phyloP scores from a whole-genome alignment of 1,284 basidiomycete species.

The Fistulina hepatica region DNA sequence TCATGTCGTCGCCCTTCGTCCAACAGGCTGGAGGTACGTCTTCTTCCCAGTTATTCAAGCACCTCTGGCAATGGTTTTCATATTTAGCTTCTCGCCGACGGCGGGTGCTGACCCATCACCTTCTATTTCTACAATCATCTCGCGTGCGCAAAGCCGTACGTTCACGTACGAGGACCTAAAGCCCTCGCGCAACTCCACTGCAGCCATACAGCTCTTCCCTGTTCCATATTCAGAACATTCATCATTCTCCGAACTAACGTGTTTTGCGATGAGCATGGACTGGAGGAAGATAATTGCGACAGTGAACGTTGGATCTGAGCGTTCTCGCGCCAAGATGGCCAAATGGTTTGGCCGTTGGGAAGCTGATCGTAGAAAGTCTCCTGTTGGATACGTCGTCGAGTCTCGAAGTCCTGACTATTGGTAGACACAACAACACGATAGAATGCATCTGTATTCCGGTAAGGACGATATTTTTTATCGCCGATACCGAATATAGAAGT shows the following conservation, averaged over 20 bases:
- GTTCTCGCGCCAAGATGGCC: slow-evolving; percentile 72
- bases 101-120: slow-evolving; percentile 54
- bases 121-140: slow-evolving; percentile 55
- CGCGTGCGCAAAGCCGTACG: slow-evolving; percentile 48
- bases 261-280: slow-evolving; percentile 78
- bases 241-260: slow-evolving; percentile 88
- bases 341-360: slow-evolving; percentile 85
- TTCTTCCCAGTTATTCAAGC: not conserved
- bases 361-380: slow-evolving; percentile 64
- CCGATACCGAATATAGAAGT: too few species aligned
- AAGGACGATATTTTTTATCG: too few species aligned
- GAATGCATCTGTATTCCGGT: too few species aligned
- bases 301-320: slow-evolving; percentile 83
- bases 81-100: slow-evolving; percentile 56
- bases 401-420: slow-evolving; percentile 59
- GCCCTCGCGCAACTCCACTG: slow-evolving; percentile 62
- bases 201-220: slow-evolving; percentile 65
- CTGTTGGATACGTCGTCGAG: slow-evolving; percentile 47
- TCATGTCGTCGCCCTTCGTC: slow-evolving; percentile 75
- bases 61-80: slow-evolving; percentile 4
- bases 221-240: slow-evolving; percentile 97
- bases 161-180: slow-evolving; percentile 64
- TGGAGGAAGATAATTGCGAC: slow-evolving; percentile 90
- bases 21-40: slow-evolving; percentile 89
- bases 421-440: too few species aligned